Percentiles rank a stretch among this genome's conserved stretches.
These are phyloP conservation scores for Silene coronaria DNA, from an alignment of 179 eudicot species.

Conservation along the genomic window DNA sequence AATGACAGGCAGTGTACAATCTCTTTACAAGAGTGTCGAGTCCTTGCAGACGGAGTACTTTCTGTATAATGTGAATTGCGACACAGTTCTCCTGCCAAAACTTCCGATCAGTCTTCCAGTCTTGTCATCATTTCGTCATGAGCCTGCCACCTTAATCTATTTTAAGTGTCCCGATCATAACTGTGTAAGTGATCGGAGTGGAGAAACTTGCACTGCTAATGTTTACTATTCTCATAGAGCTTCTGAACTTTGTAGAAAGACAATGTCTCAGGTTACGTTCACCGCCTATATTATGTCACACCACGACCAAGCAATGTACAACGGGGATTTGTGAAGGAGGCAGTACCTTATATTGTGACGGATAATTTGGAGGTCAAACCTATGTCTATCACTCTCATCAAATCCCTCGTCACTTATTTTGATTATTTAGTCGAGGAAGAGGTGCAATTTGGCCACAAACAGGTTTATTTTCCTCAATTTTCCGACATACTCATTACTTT, in stretches of 20 bases:
- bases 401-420: slow-evolving; percentile 15
- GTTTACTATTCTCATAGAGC: too few species aligned
- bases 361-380: slow-evolving; percentile 32
- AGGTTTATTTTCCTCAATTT: slow-evolving; percentile 18
- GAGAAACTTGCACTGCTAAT: not conserved
- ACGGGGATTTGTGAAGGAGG: slow-evolving; percentile 20
- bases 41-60: not conserved
- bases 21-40: slow-evolving; percentile 24
- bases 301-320: not conserved
- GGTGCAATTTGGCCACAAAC: slow-evolving; percentile 27
- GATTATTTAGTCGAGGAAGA: slow-evolving; percentile 18
- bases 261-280: not conserved
- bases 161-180: not conserved
- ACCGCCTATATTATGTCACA: not conserved
- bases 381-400: slow-evolving; percentile 23
- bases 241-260: not conserved
- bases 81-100: not conserved
- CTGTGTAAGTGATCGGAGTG: not conserved
- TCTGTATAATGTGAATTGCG: not conserved
- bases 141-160: not conserved
- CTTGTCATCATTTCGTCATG: not conserved
- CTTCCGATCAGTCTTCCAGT: not conserved
- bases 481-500: too few species aligned
- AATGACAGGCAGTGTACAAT: not conserved
- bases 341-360: slow-evolving; percentile 23